phyloP scores from a whole-genome alignment of 345 rosid genomes.

The Fremontodendron californicum region DNA sequence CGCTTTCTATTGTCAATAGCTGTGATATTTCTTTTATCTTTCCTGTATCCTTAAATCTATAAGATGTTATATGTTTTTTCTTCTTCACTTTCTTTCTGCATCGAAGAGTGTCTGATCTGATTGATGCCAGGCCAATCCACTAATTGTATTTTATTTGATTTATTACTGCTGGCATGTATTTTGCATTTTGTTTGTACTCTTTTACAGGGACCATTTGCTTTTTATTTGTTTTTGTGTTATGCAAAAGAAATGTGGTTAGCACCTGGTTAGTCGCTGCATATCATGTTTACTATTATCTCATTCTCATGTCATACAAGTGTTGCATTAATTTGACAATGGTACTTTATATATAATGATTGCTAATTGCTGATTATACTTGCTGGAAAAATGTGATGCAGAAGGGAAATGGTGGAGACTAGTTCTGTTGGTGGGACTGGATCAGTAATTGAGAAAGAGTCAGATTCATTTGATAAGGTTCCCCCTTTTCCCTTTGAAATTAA shows the following conservation, averaged over 20 bases:
- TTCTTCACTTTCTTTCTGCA: neutral
- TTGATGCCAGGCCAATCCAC: neutral
- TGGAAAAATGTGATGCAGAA: slow-evolving; percentile 44
- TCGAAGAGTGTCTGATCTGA: neutral
- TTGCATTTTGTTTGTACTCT: neutral
- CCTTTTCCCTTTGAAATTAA: too few species aligned
- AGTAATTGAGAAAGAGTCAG: too few species aligned
- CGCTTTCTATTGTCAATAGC: neutral
- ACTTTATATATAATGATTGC: slow-evolving; percentile 5
- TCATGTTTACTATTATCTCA: neutral
- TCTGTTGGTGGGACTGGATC: slow-evolving; percentile 34
- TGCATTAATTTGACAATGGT: neutral
- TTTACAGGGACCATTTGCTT: neutral
- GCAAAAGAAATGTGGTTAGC: neutral
- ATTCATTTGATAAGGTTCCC: too few species aligned
- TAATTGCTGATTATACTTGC: slow-evolving; percentile 8
- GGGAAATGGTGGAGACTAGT: slow-evolving; percentile 32
- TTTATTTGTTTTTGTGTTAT: neutral
- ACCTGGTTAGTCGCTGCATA: neutral
- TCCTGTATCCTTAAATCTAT: neutral
- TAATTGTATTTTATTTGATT: neutral
- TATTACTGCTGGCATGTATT: neutral
- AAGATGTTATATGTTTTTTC: neutral
- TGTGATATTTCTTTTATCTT: neutral
- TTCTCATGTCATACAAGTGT: neutral